These are phyloP conservation scores for Neofusicoccum umdonicola DNA, from an alignment of 2,329 filamentous ascomycete species.

Conservation along the genomic window DNA sequence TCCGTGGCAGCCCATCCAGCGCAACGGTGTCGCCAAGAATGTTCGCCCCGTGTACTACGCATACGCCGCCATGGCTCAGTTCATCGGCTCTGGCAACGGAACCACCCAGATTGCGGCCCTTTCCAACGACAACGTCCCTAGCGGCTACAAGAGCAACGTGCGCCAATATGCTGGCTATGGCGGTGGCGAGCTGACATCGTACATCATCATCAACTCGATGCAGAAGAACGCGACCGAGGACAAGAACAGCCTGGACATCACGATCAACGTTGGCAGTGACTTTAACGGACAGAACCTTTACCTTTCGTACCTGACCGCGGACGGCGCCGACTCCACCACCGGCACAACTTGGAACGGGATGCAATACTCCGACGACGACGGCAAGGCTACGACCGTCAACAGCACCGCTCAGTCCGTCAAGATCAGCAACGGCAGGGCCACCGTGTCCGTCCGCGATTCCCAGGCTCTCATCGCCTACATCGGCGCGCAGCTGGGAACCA, in stretches of 20 bases:
- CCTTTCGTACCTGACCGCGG: slow-evolving; percentile 48
- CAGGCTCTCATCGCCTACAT: slow-evolving; percentile 49
- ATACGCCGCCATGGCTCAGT: slow-evolving; percentile 51
- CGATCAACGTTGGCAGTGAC: slow-evolving; percentile 34
- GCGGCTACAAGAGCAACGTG: slow-evolving; percentile 41
- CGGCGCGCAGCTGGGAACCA: slow-evolving; percentile 37
- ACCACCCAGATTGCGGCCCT: slow-evolving; percentile 44
- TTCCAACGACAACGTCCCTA: slow-evolving; percentile 30
- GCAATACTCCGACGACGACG: slow-evolving; percentile 42
- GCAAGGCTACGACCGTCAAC: slow-evolving; percentile 38
- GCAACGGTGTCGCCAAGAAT: slow-evolving; percentile 31
- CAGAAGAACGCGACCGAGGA: slow-evolving; percentile 41
- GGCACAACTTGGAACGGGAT: slow-evolving; percentile 50
- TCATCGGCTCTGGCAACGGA: slow-evolving; percentile 48
- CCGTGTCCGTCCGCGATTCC: slow-evolving; percentile 40
- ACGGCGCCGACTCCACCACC: slow-evolving; percentile 43
- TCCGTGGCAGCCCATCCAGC: slow-evolving; percentile 49
- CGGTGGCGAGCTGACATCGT: slow-evolving; percentile 39
- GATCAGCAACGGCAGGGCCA: slow-evolving; percentile 33
- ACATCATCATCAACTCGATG: slow-evolving; percentile 49
- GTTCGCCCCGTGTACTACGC: slow-evolving; percentile 53
- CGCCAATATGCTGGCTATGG: slow-evolving; percentile 48
- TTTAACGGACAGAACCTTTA: slow-evolving; percentile 45
- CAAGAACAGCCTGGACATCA: slow-evolving; percentile 42
- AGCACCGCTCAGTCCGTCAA: slow-evolving; percentile 31